A percentile compares a stretch with the other conserved stretches of the same genome.
phyloP scores from a whole-genome alignment of 805 yeast genomes.

The Metschnikowia proteae region DNA sequence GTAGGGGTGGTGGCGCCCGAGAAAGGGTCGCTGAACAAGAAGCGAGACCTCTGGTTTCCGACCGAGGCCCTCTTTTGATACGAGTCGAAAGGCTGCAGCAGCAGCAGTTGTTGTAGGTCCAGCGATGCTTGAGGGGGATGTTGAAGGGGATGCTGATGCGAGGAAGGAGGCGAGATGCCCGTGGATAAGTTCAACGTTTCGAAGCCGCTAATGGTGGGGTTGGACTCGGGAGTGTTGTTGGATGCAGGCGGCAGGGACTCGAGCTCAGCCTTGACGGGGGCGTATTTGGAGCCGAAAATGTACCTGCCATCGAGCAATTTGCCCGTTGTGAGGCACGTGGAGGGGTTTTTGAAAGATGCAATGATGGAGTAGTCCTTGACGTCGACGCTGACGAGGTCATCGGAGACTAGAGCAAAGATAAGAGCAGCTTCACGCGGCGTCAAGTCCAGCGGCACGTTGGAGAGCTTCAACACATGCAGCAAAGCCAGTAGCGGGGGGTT shows the following conservation, averaged over 20 bases:
- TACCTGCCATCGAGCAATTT: constrained; percentile 38
- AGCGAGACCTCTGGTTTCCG: constrained; percentile 61
- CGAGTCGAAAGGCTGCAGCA: constrained; percentile 21
- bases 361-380: constrained; percentile 33
- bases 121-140: constrained; percentile 6
- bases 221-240: constrained; percentile 17
- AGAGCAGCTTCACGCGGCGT: constrained; percentile 62
- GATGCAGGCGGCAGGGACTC: constrained; percentile 19
- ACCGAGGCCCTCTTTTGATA: constrained; percentile 50
- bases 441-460: constrained; percentile 61
- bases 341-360: constrained; percentile 35
- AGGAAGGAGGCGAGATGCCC: constrained; percentile 33
- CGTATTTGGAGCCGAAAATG: constrained; percentile 35
- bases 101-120: constrained; percentile 6
- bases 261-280: constrained; percentile 37
- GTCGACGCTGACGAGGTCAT: constrained; percentile 50
- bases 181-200: constrained; percentile 26
- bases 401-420: constrained; percentile 66
- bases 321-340: constrained; percentile 40
- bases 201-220: constrained; percentile 15
- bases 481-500: constrained; percentile 5
- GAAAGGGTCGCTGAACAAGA: constrained; percentile 64
- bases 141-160: constrained; percentile 12
- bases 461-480: constrained; percentile 24
- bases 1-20: constrained; percentile 17